Evolutionary conservation across 2,329 filamentous ascomycete species (phyloP), one percentile per base, ranked within the genome.

Genomic region (Blastomyces silverae): DNA sequence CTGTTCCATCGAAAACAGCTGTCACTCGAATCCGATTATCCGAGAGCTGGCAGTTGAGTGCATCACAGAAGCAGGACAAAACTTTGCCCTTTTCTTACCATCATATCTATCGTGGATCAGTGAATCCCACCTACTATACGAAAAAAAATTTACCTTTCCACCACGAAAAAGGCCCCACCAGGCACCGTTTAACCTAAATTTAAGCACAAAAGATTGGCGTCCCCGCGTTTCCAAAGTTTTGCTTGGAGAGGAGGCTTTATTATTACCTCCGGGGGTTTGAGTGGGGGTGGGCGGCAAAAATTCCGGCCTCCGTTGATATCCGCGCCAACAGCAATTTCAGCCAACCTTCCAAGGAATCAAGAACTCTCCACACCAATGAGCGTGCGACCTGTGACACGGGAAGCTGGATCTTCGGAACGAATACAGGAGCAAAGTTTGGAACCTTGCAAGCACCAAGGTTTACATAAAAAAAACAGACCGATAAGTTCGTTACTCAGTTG

Each of bases 261-360:
- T 53, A 20, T 17, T 25, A 31, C 2, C 31, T 6, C 8, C 28
- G 31, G 57, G 15, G 57, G 42, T 5, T 22, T 5, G 39, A 6
- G 39, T 15, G 57, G 57, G 37, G 37, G 50, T 44, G 61, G 61
- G 48, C 61, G 61, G 61, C 39, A n/a, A 55, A 55, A 63, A 63
- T 63, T 63, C 61, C 61, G 50, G 61, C 61, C 61, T 63, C 50
- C 61, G 61, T 42, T 34, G 61, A 63, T 63, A 63, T 56, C 61
- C 61, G 61, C 57, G 7, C 50, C 50, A 53, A 53, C 22, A 6
- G 50, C 50, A 53, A 31, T 15, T 13, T 56, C 31, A 7, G 31
- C 31, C 20, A n/a, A 37, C 13, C 8, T 57, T 15, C 53, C 53
- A 15, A 57, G 3, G 28, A 57, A 22, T 13, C 17, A 22, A 37